Evolutionary conservation across 2,329 filamentous ascomycete species (phyloP).

Genomic region (Aureobasidium sp.): DNA sequence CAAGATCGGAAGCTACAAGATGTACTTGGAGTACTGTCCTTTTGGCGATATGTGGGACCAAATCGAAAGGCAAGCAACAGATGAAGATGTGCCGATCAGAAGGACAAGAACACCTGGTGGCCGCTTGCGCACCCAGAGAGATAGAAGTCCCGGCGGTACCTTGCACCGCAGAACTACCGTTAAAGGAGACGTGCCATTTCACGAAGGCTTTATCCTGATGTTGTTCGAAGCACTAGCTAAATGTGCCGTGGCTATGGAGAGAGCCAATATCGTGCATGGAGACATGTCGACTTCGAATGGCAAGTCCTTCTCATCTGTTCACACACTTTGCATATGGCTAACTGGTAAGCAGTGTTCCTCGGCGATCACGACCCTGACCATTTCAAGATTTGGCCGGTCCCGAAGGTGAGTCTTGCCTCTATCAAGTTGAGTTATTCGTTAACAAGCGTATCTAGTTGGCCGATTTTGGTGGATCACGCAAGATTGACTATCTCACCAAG

Average conservation of each 20-base stretch:
- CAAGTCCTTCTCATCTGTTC: background rate
- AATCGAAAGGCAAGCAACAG: background rate
- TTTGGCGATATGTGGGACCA: background rate
- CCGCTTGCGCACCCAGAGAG: no score
- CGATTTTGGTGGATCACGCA: background rate
- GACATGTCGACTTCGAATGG: background rate
- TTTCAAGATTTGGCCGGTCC: background rate
- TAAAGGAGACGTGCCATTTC: background rate
- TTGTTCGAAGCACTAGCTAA: conserved; percentile 2
- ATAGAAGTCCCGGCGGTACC: no score
- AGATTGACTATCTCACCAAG: background rate
- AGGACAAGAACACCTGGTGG: no score
- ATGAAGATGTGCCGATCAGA: background rate
- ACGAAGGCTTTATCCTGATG: conserved; percentile 7
- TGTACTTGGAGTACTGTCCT: conserved; percentile 4
- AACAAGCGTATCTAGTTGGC: background rate
- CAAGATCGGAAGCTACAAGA: background rate
- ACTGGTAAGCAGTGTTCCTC: background rate
- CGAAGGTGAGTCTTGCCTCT: background rate
- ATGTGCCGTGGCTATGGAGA: background rate
- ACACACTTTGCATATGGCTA: background rate
- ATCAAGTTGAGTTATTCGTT: no score
- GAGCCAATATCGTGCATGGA: background rate
- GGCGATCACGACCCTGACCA: background rate
- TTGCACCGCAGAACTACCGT: no score